Evolutionary conservation across 2,329 filamentous ascomycete genomes (phyloP).

Genomic region (Nothopassalora personata): DNA sequence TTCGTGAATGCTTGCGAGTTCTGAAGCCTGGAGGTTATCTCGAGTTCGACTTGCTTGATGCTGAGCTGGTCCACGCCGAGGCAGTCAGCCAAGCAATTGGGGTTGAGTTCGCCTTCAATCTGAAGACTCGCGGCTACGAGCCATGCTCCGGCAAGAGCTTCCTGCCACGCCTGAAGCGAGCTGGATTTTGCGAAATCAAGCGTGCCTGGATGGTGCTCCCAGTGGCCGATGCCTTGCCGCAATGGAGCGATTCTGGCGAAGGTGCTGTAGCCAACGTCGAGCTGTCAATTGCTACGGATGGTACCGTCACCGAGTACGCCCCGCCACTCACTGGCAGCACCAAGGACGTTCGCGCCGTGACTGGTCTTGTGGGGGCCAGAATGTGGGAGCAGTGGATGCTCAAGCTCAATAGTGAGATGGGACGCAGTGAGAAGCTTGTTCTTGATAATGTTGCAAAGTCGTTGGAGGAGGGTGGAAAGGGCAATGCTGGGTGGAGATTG

Average conservation of each 20-base stretch:
- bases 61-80: conserved; percentile 81
- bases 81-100: conserved; percentile 73
- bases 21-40: conserved; percentile 90
- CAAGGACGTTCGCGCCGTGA: conserved; percentile 47
- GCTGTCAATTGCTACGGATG: conserved; percentile 33
- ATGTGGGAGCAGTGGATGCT: conserved; percentile 96
- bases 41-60: conserved; percentile 85
- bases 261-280: conserved; percentile 21
- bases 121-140: conserved; percentile 87
- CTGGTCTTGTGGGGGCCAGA: conserved; percentile 79
- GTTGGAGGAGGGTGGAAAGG: conserved; percentile 56
- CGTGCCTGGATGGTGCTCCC: conserved; percentile 87
- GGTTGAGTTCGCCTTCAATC: conserved; percentile 85
- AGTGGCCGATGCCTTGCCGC: conserved; percentile 52
- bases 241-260: conserved; percentile 32
- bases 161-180: conserved; percentile 64
- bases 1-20: conserved; percentile 81
- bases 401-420: conserved; percentile 80
- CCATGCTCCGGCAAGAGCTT: conserved; percentile 76
- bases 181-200: conserved; percentile 74
- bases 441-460: conserved; percentile 53
- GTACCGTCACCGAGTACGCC: conserved; percentile 27
- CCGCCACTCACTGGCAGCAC: conserved; percentile 33
- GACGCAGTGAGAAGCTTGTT: conserved; percentile 53
- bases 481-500: conserved; percentile 55